Evolutionary conservation across 495 filamentous ascomycete species (phyloP), one percentile per base, ranked within the genome.

Genomic region (Talaromyces wortmannii): DNA sequence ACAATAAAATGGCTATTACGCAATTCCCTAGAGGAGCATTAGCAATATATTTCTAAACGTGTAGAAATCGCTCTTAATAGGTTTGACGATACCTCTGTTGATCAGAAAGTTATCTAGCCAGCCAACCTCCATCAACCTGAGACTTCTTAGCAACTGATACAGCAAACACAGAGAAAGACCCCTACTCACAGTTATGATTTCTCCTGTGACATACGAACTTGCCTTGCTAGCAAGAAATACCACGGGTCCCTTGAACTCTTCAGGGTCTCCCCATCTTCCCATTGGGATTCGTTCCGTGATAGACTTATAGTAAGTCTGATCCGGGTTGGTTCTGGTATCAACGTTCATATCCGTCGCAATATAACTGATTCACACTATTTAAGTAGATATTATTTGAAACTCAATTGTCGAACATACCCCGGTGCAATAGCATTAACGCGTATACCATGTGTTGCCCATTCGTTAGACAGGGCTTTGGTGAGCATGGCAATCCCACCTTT

Each of bases 191-290:
- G 16, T 17, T 36, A 87, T 75, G 67, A 89, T 83, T 57, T 77
- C 71, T 30, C 88, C 89, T 6, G 88, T 91, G 82, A 90, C 87
- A 70, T 86, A 92, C 45, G 71, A 69, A 29, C 77, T 82, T 7
- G 86, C 80, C 55, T 91, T 85, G 40, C 83, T 86, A 5, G 85
- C 86, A 49, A 91, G 75, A 75, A 86, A 90, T 50, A 90, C 82
- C 7, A 53, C 48, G 12, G 49, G 48, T 15, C 57, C 59, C 8
- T 56, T 56, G 11, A 61, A 17, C 31, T 61, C 59, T 23, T 53
- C 56, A 4, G 59, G 59, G 13, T 18, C 45, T 8, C 55, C 59
- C 50, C 53, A 57, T 53, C 48, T 61, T 32, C 44, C 48, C 5
- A n/a, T 50, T 5, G 48, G 48, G 16, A 50, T 50, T 16, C 29